These are phyloP conservation scores for Kalmusia sp. DNA, from an alignment of 2,329 filamentous ascomycete species.

Conservation along the genomic window DNA sequence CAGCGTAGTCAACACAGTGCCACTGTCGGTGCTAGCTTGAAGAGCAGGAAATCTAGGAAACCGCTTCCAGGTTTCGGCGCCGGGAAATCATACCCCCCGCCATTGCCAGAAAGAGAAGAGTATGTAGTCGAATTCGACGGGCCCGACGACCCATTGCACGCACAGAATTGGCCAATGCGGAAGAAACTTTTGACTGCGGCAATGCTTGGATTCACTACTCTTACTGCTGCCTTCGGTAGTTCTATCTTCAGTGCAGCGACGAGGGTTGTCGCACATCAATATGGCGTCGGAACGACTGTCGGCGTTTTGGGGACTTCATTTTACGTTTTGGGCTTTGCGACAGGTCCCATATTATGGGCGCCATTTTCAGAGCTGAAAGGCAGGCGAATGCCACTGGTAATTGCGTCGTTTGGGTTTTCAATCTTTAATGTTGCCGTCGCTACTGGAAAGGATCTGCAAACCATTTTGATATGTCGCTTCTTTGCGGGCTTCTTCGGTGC, in stretches of 20 bases:
- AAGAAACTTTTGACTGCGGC: slow-evolving; percentile 77
- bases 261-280: slow-evolving; percentile 43
- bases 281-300: slow-evolving; percentile 55
- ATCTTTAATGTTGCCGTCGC: slow-evolving; percentile 59
- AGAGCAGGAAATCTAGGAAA: slow-evolving; percentile 58
- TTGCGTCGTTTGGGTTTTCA: slow-evolving; percentile 59
- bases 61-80: slow-evolving; percentile 74
- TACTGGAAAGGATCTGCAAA: slow-evolving; percentile 60
- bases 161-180: slow-evolving; percentile 83
- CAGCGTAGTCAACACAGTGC: slow-evolving; percentile 72
- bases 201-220: slow-evolving; percentile 76
- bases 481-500: slow-evolving; percentile 62
- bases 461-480: slow-evolving; percentile 60
- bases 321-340: slow-evolving; percentile 59
- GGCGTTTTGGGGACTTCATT: slow-evolving; percentile 59
- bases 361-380: slow-evolving; percentile 61
- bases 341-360: slow-evolving; percentile 53
- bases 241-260: slow-evolving; percentile 53
- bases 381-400: slow-evolving; percentile 55
- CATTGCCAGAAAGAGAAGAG: slow-evolving; percentile 72
- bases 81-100: slow-evolving; percentile 77
- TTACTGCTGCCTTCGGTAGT: slow-evolving; percentile 69
- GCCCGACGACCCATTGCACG: slow-evolving; percentile 80
- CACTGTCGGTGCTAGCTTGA: slow-evolving; percentile 68
- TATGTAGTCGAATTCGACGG: slow-evolving; percentile 87